A percentile compares a stretch with the other conserved stretches of the same genome.
Evolutionary conservation across 2,329 filamentous ascomycete genomes (phyloP).

Genomic region (Cercospora sesami): DNA sequence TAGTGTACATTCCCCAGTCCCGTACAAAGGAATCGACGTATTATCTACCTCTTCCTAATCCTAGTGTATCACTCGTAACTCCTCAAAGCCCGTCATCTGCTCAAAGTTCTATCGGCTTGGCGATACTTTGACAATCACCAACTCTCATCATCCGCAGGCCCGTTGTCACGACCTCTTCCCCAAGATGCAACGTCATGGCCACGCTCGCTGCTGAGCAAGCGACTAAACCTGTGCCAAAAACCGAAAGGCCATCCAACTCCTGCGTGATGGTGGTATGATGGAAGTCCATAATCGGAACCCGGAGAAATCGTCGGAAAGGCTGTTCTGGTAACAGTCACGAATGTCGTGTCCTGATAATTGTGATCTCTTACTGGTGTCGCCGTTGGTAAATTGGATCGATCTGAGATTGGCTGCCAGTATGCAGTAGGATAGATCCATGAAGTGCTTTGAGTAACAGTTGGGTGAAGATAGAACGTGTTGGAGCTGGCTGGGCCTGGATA

Average conservation of each 20-base stretch:
- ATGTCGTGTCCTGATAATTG: not conserved
- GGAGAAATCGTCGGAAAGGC: not conserved
- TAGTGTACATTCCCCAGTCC: not conserved
- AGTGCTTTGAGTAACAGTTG: not conserved
- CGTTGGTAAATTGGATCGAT: not conserved
- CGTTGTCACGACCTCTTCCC: not conserved
- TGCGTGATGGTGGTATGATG: not conserved
- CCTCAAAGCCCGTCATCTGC: not conserved
- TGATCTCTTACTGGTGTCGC: not conserved
- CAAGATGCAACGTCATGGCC: not conserved
- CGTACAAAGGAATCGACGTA: not conserved
- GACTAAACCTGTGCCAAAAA: not conserved
- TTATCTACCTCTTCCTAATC: not conserved
- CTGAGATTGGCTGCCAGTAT: not conserved
- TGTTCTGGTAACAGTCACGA: not conserved
- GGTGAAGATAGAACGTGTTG: no score
- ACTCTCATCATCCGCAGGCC: not conserved
- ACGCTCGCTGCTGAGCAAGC: not conserved
- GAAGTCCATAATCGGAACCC: not conserved
- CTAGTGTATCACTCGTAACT: not conserved
- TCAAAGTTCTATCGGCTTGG: not conserved
- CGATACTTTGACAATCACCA: not conserved
- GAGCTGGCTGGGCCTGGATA: not conserved
- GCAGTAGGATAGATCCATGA: not conserved
- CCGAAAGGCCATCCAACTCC: not conserved